These are phyloP conservation scores for Schizopora paradoxa DNA, from an alignment of 1,284 basidiomycete species.

Conservation along the genomic window DNA sequence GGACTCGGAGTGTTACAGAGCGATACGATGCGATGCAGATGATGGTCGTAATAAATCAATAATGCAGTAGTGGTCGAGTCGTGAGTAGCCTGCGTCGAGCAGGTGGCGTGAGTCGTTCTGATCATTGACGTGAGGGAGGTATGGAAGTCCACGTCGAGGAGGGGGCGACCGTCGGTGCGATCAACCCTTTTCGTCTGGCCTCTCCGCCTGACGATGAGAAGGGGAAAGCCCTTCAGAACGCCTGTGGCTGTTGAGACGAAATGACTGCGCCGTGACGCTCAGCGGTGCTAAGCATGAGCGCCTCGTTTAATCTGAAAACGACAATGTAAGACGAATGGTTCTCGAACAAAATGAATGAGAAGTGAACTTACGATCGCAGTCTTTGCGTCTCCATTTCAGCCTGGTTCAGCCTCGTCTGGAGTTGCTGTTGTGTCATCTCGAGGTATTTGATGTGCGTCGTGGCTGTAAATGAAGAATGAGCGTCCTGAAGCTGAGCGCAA, in stretches of 20 bases:
- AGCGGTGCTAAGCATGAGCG: slow-evolving; percentile 75
- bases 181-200: slow-evolving; percentile 17
- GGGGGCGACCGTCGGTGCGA: slow-evolving; percentile 5
- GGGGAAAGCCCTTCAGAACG: slow-evolving; percentile 41
- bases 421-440: slow-evolving; percentile 65
- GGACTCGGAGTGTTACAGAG: slow-evolving; percentile 8
- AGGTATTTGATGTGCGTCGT: slow-evolving; percentile 77
- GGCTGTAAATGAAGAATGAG: slow-evolving; percentile 35
- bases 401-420: slow-evolving; percentile 67
- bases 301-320: slow-evolving; percentile 63
- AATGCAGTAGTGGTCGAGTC: too few relatives aligned
- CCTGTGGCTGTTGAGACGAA: slow-evolving; percentile 37
- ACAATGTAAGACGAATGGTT: too few relatives aligned
- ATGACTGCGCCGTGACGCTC: slow-evolving; percentile 58
- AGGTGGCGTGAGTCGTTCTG: slow-evolving; percentile 16
- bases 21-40: not conserved
- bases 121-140: slow-evolving; percentile 11
- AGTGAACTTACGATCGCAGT: slow-evolving; percentile 48
- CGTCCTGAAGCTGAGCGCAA: slow-evolving; percentile 16
- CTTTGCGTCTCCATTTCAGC: slow-evolving; percentile 72
- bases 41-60: slow-evolving; percentile 8
- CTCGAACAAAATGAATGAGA: slow-evolving; percentile 5
- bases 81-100: slow-evolving; percentile 17
- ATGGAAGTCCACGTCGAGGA: slow-evolving; percentile 3
- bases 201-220: slow-evolving; percentile 9